Evolutionary conservation across 139 green algal genomes (phyloP), one percentile per base, ranked within the genome.

Genomic region (Tetradesmus obliquus): DNA sequence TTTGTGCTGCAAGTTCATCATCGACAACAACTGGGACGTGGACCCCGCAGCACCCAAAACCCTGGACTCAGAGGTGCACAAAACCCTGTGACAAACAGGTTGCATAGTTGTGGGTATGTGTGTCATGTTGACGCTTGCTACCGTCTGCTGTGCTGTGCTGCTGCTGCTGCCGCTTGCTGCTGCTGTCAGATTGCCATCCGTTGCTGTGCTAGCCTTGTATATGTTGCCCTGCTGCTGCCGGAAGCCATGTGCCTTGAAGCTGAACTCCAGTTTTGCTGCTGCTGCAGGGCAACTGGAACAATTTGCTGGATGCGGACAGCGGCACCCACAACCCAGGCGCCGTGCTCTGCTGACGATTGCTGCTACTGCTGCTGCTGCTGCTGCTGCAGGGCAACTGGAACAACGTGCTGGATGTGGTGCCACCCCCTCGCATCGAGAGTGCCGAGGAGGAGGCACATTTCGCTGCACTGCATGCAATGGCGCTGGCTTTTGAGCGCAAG

Each of bases 1-100:
- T 79, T 15, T 79, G 69, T 79, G 19, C 90, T 98, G 96, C 95
- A 98, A 98, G 87, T 98, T 94, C 94, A 96, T 98, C 32, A 93
- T 98, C 57, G 96, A 98, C 83, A 94, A 94, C 79, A 94, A 89
- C 45, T 98, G 96, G 96, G 92, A 93, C 1, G 91, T 96, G 10
- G 96, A 98, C 89, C 86, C 93, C 19, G 58, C 86, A 0, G 93
- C 90, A 9, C 92, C 94, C 24, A 95, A 94, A 24, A 93, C 95
- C 10, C 32, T 57, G 32, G 51, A 86, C 81, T 62, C 81, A 51
- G 81, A 24, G 53, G 19, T 55, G 66, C 22, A 57, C 83, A 24
- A 58, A 22, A 12, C 20, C 10, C 7, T 15, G 10, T 45, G 24
- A 20, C 66, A 53, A 20, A 12, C 45, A 66, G 32, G 51, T 15